Percentiles rank a stretch among this genome's conserved stretches.
Conservation (phyloP, 2,329 filamentous ascomycete genomes). For the Fusarium sp. region DNA sequence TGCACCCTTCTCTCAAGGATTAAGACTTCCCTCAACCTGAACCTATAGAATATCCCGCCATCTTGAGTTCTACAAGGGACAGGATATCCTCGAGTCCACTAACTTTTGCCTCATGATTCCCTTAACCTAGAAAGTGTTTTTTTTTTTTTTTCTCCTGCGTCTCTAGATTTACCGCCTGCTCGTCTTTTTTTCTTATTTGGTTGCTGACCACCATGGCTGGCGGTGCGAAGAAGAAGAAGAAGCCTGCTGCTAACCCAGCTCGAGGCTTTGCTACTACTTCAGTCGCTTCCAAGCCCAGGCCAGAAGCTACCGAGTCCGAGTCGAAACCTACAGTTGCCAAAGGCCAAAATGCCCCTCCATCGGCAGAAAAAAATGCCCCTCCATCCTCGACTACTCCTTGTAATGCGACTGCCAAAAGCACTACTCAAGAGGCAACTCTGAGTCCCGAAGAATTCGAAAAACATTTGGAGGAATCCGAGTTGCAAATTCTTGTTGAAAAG, state of each 20-base stretch:
- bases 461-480: constrained; percentile 89
- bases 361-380: constrained; percentile 48
- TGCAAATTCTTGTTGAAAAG: constrained; percentile 89
- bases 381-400: constrained; percentile 45
- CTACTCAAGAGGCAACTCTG: constrained; percentile 61
- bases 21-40: constrained; percentile 3
- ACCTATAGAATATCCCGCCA: constrained; percentile 6
- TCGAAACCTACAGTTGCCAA: constrained; percentile 42
- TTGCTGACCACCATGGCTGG: constrained; percentile 69
- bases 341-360: constrained; percentile 50
- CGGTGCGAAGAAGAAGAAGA: constrained; percentile 86
- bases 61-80: background rate
- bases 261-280: constrained; percentile 95
- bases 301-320: constrained; percentile 64
- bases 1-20: constrained; percentile 20
- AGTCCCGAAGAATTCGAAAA: constrained; percentile 90
- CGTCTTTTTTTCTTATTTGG: background rate
- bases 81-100: background rate
- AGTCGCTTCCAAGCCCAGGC: constrained; percentile 82
- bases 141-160: background rate
- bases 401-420: constrained; percentile 37
- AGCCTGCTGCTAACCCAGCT: constrained; percentile 86
- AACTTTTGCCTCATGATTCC: constrained; percentile 13
- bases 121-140: background rate
- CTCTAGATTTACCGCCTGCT: constrained; percentile 5